Evolutionary conservation across 306 rosid genomes (phyloP).

Genomic region (Alnus glutinosa): DNA sequence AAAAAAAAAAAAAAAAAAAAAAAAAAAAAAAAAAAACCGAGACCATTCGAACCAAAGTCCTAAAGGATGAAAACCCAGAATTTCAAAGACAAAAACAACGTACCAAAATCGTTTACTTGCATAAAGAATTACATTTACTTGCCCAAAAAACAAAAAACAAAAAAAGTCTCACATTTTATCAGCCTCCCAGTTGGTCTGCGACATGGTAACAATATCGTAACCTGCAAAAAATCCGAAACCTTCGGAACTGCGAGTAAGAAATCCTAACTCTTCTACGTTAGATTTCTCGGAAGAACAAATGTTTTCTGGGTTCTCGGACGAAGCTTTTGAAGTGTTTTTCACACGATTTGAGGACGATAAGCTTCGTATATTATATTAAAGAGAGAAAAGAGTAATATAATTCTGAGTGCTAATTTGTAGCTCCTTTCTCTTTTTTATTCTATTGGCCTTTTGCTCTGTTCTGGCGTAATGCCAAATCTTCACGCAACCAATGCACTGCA

Average conservation of each 20-base stretch:
- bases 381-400: neutral
- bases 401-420: neutral
- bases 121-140: slow-evolving; percentile 37
- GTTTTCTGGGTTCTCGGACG: neutral
- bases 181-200: slow-evolving; percentile 57
- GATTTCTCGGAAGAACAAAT: neutral
- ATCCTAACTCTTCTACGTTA: neutral
- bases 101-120: neutral
- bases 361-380: neutral
- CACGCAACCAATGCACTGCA: neutral
- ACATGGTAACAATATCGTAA: slow-evolving; percentile 34
- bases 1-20: neutral
- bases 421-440: neutral
- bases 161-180: slow-evolving; percentile 49
- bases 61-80: slow-evolving; percentile 20
- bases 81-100: neutral
- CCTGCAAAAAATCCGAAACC: neutral
- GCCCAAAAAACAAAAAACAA: neutral
- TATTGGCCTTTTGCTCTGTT: neutral
- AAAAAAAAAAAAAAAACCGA: neutral
- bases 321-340: neutral
- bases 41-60: neutral
- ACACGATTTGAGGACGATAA: neutral
- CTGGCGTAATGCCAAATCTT: neutral
- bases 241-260: slow-evolving; percentile 2